Percentiles rank a stretch among this genome's conserved stretches.
These are phyloP conservation scores for Helianthus tuberosus DNA, from an alignment of 129 eudicot genomes.

Conservation along the genomic window DNA sequence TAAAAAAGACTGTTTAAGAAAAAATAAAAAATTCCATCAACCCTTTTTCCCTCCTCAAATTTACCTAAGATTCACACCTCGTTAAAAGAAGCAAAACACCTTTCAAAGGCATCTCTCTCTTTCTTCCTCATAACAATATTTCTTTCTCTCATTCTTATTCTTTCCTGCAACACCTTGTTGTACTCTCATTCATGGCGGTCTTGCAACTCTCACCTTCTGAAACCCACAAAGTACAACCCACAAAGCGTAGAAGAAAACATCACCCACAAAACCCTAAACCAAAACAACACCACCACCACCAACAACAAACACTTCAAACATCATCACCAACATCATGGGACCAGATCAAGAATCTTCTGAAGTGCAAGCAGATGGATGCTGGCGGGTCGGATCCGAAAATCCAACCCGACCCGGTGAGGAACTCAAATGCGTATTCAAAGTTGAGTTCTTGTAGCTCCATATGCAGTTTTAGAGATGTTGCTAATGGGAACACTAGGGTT, in stretches of 20 bases:
- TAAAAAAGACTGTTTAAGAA: background rate
- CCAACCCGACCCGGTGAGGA: conserved; percentile 55
- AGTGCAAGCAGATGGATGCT: conserved; percentile 68
- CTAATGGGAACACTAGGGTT: conserved; percentile 74
- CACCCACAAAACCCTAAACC: conserved; percentile 36
- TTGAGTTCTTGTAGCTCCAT: conserved; percentile 67
- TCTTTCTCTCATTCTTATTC: conserved; percentile 9
- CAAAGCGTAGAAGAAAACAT: conserved; percentile 51
- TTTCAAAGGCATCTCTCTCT: conserved; percentile 44
- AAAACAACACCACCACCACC: conserved; percentile 25
- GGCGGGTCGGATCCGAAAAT: conserved; percentile 39
- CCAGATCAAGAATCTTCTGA: conserved; percentile 74
- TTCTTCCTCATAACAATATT: conserved; percentile 31
- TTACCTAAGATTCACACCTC: conserved; percentile 54
- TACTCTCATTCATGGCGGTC: conserved; percentile 43
- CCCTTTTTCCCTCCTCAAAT: conserved; percentile 38
- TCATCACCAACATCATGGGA: conserved; percentile 68
- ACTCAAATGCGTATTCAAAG: conserved; percentile 35
- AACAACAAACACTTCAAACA: background rate
- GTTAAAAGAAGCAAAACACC: conserved; percentile 51
- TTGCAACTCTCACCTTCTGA: conserved; percentile 50
- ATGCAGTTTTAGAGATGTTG: conserved; percentile 77
- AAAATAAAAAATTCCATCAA: conserved; percentile 26
- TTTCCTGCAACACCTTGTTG: conserved; percentile 21
- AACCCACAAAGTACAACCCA: conserved; percentile 43